Conservation (phyloP, 495 filamentous ascomycete genomes). For the Lasiosphaeria ovina region DNA sequence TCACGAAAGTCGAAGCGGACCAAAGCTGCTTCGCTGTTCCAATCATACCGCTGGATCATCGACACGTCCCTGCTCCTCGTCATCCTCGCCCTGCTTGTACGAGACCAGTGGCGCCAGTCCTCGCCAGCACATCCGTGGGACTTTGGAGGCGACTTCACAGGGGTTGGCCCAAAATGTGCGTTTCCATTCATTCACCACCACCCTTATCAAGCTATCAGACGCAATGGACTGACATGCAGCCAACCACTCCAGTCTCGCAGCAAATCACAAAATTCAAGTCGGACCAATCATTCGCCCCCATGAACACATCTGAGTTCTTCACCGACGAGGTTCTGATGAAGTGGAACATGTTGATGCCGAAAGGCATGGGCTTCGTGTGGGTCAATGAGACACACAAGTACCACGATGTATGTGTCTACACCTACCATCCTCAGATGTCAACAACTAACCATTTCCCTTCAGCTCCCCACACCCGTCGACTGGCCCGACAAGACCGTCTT, state of each 20-base stretch:
- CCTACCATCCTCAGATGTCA: too few species aligned
- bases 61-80: conserved; percentile 35
- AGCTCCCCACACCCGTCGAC: conserved; percentile 41
- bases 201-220: conserved; percentile 3
- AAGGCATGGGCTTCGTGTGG: conserved; percentile 49
- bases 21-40: conserved; percentile 18
- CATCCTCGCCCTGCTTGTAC: conserved; percentile 33
- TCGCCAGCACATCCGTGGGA: conserved; percentile 29
- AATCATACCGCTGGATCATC: conserved; percentile 34
- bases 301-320: conserved; percentile 48
- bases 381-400: conserved; percentile 44
- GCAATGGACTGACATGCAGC: too few species aligned
- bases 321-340: conserved; percentile 38
- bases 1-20: conserved; percentile 11
- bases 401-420: conserved; percentile 27
- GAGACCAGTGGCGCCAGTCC: conserved; percentile 29
- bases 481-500: conserved; percentile 51
- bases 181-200: neutral
- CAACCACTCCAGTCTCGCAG: conserved; percentile 31
- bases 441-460: too few species aligned
- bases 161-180: conserved; percentile 27
- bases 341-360: conserved; percentile 47
- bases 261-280: conserved; percentile 42
- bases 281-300: conserved; percentile 45
- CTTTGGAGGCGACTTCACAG: conserved; percentile 41